A percentile compares a stretch with the other conserved stretches of the same genome.
Conservation (phyloP, 23 red algal species). For the Porphyridium purpureum region DNA sequence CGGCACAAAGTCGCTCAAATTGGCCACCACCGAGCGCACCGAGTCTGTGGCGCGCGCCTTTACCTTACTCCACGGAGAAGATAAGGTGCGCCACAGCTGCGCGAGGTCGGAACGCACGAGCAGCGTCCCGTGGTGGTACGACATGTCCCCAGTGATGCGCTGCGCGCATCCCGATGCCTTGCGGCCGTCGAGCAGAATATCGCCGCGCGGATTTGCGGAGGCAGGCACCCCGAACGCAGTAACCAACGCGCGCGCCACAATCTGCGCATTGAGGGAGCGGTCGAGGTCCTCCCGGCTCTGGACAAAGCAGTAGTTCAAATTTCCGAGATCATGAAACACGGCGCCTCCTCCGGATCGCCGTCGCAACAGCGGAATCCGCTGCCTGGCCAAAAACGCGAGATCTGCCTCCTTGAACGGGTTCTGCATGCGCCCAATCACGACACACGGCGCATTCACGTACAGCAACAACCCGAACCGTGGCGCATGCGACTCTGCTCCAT, state of each 20-base stretch:
- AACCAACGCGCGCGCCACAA: constrained; percentile 23
- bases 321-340: constrained; percentile 90
- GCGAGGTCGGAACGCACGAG: constrained; percentile 51
- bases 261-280: constrained; percentile 10
- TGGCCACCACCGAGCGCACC: constrained; percentile 43
- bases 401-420: constrained; percentile 75
- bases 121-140: constrained; percentile 85
- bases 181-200: background rate
- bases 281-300: constrained; percentile 15
- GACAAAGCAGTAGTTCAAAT: constrained; percentile 66
- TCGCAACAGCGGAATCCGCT: constrained; percentile 24
- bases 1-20: constrained; percentile 15
- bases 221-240: background rate
- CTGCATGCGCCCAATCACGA: constrained; percentile 84
- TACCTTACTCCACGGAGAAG: constrained; percentile 9
- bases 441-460: constrained; percentile 56
- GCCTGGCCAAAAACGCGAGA: constrained; percentile 11
- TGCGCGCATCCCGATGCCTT: constrained; percentile 86
- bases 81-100: constrained; percentile 14
- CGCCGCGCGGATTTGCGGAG: background rate
- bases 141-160: constrained; percentile 44
- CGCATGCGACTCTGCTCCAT: no score
- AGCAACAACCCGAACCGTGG: constrained; percentile 21
- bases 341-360: constrained; percentile 82
- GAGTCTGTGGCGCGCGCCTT: constrained; percentile 19